Evolutionary conservation across 371 early-diverging fungal genomes (phyloP).

Genomic region (Synchytrium microbalum): DNA sequence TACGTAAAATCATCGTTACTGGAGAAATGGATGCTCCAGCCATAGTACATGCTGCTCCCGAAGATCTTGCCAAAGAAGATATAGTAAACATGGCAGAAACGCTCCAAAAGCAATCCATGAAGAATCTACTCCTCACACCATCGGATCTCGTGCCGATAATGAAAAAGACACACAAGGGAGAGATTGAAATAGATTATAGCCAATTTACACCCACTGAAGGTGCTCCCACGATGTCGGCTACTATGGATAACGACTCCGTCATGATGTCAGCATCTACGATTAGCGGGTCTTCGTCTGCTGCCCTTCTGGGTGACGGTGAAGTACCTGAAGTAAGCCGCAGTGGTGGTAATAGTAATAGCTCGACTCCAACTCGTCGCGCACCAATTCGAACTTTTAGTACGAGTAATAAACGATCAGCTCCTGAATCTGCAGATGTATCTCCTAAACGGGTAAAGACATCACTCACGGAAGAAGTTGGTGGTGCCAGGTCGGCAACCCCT

Average conservation of each 20-base stretch:
- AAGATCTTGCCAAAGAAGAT: conserved; percentile 71
- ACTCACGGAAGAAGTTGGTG: neutral
- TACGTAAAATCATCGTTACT: conserved; percentile 58
- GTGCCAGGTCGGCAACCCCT: neutral
- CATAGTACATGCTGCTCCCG: conserved; percentile 63
- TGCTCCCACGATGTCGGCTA: neutral
- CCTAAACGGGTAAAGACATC: neutral
- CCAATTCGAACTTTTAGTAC: neutral
- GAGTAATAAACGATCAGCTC: neutral
- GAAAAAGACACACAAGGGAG: conserved; percentile 71
- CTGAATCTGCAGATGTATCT: neutral
- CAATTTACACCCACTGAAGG: neutral
- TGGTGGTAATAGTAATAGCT: neutral
- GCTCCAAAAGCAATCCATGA: conserved; percentile 51
- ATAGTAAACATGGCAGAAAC: conserved; percentile 53
- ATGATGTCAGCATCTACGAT: conserved; percentile 2
- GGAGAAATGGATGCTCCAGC: conserved; percentile 49
- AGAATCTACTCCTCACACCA: conserved; percentile 51
- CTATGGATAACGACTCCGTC: neutral
- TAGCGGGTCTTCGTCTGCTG: neutral
- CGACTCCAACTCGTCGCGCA: neutral
- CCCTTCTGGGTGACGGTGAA: neutral
- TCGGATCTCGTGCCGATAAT: conserved; percentile 19
- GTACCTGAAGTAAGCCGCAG: neutral
- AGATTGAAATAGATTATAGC: conserved; percentile 34